Conservation (phyloP, 176 grass and related monocot species). For the Hordeum marinum region DNA sequence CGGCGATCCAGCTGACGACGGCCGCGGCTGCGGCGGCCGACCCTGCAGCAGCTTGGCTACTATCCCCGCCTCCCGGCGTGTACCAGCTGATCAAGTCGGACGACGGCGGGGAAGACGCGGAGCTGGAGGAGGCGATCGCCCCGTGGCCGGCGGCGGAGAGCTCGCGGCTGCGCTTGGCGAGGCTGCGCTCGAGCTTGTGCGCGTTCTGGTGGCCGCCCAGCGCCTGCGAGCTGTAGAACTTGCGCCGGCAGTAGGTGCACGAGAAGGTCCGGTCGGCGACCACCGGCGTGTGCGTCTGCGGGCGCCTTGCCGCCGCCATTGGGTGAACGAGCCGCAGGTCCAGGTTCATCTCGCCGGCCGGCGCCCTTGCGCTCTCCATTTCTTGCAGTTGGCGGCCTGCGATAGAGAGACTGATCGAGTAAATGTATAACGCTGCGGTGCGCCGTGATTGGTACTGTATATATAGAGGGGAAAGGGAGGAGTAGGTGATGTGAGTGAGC, state of each 20-base stretch:
- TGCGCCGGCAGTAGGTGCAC: slow-evolving; percentile 87
- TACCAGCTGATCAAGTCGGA: slow-evolving; percentile 27
- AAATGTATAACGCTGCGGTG: background rate
- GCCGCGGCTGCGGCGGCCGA: slow-evolving; percentile 18
- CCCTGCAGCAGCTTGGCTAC: background rate
- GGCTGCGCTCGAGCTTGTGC: slow-evolving; percentile 82
- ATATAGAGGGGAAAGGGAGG: background rate
- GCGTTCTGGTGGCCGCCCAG: slow-evolving; percentile 98
- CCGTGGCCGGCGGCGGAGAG: slow-evolving; percentile 2
- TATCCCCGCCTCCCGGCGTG: background rate
- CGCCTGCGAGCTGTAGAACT: slow-evolving; percentile 94
- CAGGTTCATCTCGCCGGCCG: slow-evolving; percentile 39
- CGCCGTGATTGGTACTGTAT: background rate
- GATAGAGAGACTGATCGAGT: background rate
- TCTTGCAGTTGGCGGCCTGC: background rate
- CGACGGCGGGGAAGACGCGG: background rate
- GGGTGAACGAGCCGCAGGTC: slow-evolving; percentile 49
- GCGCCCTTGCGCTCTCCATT: slow-evolving; percentile 27
- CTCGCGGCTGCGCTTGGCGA: slow-evolving; percentile 60
- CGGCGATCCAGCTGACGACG: slow-evolving; percentile 49
- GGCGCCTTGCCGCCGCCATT: background rate
- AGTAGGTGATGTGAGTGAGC: background rate
- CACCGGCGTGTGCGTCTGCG: background rate
- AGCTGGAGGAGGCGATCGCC: background rate
- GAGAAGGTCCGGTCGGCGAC: slow-evolving; percentile 52